These are phyloP conservation scores for Kappamyces sp. DNA, from an alignment of 192 early-diverging fungal species.

Conservation along the genomic window DNA sequence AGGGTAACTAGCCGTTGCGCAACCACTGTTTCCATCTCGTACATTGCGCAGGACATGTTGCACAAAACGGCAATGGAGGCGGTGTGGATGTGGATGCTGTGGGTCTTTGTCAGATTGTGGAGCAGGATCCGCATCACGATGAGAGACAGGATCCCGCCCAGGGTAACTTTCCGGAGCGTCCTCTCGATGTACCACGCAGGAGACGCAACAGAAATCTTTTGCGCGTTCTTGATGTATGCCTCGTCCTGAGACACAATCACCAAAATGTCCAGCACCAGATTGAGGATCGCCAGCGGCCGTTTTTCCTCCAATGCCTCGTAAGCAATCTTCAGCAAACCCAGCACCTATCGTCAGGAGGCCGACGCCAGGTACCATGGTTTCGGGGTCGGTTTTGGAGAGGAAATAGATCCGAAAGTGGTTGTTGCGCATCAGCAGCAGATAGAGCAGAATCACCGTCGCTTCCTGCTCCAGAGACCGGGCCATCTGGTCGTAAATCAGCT, in stretches of 20 bases:
- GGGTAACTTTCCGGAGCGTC: constrained; percentile 53
- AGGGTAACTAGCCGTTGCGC: constrained; percentile 65
- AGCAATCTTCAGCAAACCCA: constrained; percentile 58
- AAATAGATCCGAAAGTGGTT: constrained; percentile 63
- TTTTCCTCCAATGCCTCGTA: constrained; percentile 62
- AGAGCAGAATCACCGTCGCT: constrained; percentile 60
- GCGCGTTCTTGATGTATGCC: constrained; percentile 64
- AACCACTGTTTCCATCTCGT: constrained; percentile 60
- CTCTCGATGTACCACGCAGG: constrained; percentile 70
- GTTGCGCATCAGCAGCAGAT: constrained; percentile 60
- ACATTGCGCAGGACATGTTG: constrained; percentile 55
- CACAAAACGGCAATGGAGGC: constrained; percentile 56
- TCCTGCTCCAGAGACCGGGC: constrained; percentile 36
- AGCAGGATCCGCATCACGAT: constrained; percentile 63
- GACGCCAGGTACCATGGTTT: constrained; percentile 53
- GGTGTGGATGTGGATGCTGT: constrained; percentile 68
- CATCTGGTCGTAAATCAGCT: constrained; percentile 7
- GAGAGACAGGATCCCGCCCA: constrained; percentile 60
- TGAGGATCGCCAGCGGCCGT: constrained; percentile 56
- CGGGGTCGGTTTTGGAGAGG: constrained; percentile 67
- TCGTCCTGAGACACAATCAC: constrained; percentile 66
- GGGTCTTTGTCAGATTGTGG: constrained; percentile 57
- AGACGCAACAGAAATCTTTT: constrained; percentile 59
- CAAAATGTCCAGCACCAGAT: constrained; percentile 62
- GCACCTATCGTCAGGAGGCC: constrained; percentile 25